These are phyloP conservation scores for Coprinopsis sp. DNA, from an alignment of 768 basidiomycete species.

Conservation along the genomic window DNA sequence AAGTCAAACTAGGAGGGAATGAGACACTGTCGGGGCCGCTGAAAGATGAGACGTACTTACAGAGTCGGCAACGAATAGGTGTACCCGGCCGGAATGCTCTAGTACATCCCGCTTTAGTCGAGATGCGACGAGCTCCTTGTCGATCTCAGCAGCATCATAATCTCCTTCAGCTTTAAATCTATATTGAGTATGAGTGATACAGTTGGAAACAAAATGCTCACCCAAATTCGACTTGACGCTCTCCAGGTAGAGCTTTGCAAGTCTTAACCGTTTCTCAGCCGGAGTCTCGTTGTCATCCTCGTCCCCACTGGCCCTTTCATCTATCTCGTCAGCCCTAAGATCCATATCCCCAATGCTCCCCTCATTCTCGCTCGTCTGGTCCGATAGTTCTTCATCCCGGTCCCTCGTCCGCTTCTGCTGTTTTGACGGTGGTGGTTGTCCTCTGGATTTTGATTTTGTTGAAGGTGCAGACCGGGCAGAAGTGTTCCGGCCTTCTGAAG, in stretches of 20 bases:
- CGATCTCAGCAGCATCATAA: slow-evolving; percentile 93
- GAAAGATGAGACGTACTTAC: slow-evolving; percentile 35
- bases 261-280: slow-evolving; percentile 84
- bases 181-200: not conserved
- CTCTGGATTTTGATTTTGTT: slow-evolving; percentile 14
- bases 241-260: slow-evolving; percentile 88
- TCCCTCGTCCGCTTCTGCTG: slow-evolving; percentile 22
- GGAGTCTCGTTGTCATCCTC: slow-evolving; percentile 89
- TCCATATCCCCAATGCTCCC: slow-evolving; percentile 71
- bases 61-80: slow-evolving; percentile 71
- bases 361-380: slow-evolving; percentile 50
- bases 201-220: slow-evolving; percentile 26
- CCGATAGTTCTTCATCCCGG: slow-evolving; percentile 67
- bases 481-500: slow-evolving; percentile 12
- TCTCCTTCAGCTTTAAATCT: slow-evolving; percentile 67
- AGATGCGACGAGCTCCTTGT: slow-evolving; percentile 86
- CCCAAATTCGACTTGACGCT: slow-evolving; percentile 74
- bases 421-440: slow-evolving; percentile 12
- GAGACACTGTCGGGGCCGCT: not conserved
- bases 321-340: slow-evolving; percentile 46
- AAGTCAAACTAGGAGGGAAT: slow-evolving; percentile 50
- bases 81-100: slow-evolving; percentile 83
- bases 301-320: slow-evolving; percentile 63
- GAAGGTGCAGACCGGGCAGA: slow-evolving; percentile 19
- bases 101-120: slow-evolving; percentile 89